Base-by-base conservation (phyloP, 2,329 filamentous ascomycete species). In the Aspergillus sp. region DNA sequence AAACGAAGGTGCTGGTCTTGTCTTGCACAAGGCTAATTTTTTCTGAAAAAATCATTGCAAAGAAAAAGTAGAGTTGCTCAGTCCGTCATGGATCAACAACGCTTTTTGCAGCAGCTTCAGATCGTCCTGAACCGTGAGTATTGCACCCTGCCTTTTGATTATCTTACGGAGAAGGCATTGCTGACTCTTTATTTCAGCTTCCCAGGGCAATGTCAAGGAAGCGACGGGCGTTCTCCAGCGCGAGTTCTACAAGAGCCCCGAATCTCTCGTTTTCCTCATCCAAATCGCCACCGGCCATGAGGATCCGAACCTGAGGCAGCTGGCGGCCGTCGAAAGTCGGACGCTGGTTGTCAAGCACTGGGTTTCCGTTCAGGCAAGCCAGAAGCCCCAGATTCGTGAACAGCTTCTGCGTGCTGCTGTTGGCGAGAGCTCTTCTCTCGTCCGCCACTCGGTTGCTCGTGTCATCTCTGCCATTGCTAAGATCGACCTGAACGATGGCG, bases 191-290 rank as follows among this genome's bases (percentile, higher is more conserved):
- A 57, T 17, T 28, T 39, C 73, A 96, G 92, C 95, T 74, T 89
- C 96, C 80, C 97, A 92, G 67, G 88, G 91, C 69, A 88, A 89
- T 79, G 89, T 96, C 78, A 96, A 97, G 85, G 87, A 90, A 67
- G 92, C 93, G 65, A 99, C 94, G 17, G 87, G 90, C 61, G 88
- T 92, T 71, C 87, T 98, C 62, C 93, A 96, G 79, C 95, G 96
- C 79, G 91, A 91, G 79, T 98, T 91, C 84, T 98, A 96, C 82
- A 89, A 87, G 71, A 87, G 92, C 69, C 90, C 94, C 41, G 87
- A 92, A 71, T 91, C 92, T 15, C 87, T 98, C 60, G 85, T 94
- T 58, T 87, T 91, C 70, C 89, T 98, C 64, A 86, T 98, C 68
- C 92, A 97, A 79, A 88, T 97, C 72, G 85, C 96, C 69, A 90